Conservation (phyloP, 805 yeast species). For the Starmerella gropengiesseri region DNA sequence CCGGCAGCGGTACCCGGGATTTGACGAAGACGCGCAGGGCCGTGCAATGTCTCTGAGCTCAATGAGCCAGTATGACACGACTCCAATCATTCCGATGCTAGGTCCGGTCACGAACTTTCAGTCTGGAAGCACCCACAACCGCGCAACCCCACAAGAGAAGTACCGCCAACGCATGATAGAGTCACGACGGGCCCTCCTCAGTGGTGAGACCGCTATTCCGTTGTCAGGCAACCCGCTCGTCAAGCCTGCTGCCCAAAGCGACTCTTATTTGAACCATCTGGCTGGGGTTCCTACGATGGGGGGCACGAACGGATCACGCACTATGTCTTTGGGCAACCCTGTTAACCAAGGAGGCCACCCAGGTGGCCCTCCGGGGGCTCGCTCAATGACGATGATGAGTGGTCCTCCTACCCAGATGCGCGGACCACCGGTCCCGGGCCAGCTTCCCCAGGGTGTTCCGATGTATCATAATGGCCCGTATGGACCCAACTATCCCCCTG, state of each 20-base stretch:
- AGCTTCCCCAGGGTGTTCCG: neutral
- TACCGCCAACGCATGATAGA: constrained; percentile 26
- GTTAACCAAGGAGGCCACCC: neutral
- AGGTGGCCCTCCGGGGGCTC: neutral
- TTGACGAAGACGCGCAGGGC: constrained; percentile 18
- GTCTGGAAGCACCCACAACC: constrained; percentile 8
- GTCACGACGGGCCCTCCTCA: constrained; percentile 21
- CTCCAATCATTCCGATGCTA: constrained; percentile 31
- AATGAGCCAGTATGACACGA: constrained; percentile 29
- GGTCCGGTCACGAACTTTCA: constrained; percentile 14
- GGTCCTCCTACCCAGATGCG: constrained; percentile 1
- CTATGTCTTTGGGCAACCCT: constrained; percentile 17
- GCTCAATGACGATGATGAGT: constrained; percentile 3
- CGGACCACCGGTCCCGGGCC: constrained; percentile 1
- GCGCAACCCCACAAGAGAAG: constrained; percentile 17
- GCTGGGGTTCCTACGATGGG: neutral
- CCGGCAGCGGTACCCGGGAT: constrained; percentile 30
- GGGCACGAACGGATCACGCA: constrained; percentile 15
- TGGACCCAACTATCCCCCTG: neutral
- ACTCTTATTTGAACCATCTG: neutral
- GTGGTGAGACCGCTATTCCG: constrained; percentile 22
- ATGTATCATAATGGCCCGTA: constrained; percentile 3
- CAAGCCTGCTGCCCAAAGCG: neutral
- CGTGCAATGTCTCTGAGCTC: constrained; percentile 28
- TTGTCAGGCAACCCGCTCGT: constrained; percentile 13